phyloP scores from a whole-genome alignment of 192 early-diverging fungal species.

The Coemansia erecta region DNA sequence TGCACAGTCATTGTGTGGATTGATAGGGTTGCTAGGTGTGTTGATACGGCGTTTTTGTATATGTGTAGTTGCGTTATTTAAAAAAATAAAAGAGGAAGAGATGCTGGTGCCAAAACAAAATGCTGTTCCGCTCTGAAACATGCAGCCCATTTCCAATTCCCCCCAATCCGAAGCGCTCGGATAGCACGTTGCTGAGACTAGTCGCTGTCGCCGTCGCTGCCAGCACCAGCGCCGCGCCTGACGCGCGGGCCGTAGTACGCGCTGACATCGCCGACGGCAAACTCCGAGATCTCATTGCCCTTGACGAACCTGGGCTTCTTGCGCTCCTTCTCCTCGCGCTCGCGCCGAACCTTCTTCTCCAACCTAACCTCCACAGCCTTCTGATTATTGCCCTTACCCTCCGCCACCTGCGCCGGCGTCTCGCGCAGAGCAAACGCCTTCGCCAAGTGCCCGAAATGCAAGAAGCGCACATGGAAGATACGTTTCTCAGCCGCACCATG shows the following conservation, averaged over 20 bases:
- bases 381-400: conserved; percentile 52
- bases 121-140: too few species aligned
- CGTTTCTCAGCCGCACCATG: conserved; percentile 79
- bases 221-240: conserved; percentile 17
- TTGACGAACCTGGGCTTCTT: conserved; percentile 48
- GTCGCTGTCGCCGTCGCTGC: conserved; percentile 5
- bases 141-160: too few species aligned
- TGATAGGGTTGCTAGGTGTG: neutral
- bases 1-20: conserved; percentile 23
- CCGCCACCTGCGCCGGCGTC: conserved; percentile 69
- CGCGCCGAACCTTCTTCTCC: conserved; percentile 43
- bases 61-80: too few species aligned
- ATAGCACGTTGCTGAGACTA: neutral
- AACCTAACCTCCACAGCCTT: conserved; percentile 28
- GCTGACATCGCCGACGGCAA: conserved; percentile 51
- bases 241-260: conserved; percentile 47
- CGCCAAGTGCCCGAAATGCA: conserved; percentile 96
- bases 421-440: conserved; percentile 96
- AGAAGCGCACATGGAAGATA: conserved; percentile 91
- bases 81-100: too few species aligned
- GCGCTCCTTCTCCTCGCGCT: conserved; percentile 32
- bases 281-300: conserved; percentile 54
- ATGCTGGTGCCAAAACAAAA: too few species aligned
- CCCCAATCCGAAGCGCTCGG: too few species aligned
- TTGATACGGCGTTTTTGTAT: too few species aligned